These are phyloP conservation scores for Lizanozyma gosingica DNA, from an alignment of 1,139 yeast species.

Conservation along the genomic window DNA sequence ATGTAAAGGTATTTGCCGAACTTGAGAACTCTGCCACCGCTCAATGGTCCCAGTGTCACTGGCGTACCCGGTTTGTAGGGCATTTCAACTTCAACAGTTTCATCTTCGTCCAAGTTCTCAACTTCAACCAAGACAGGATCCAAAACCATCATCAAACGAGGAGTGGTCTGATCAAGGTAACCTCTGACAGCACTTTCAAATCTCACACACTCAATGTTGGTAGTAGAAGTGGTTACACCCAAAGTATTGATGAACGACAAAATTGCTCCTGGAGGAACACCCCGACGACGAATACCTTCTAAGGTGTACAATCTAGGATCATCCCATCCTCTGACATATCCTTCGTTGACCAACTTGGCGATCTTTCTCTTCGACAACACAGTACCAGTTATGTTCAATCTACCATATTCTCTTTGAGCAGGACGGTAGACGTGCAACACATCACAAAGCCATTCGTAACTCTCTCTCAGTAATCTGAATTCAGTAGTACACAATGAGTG, in stretches of 20 bases:
- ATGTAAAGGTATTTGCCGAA: conserved; percentile 74
- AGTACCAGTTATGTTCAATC: conserved; percentile 91
- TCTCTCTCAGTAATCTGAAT: conserved; percentile 83
- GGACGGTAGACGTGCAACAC: conserved; percentile 93
- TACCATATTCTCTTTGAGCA: conserved; percentile 97
- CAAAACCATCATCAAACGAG: conserved; percentile 88
- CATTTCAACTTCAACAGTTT: conserved; percentile 57
- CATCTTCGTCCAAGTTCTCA: conserved; percentile 75
- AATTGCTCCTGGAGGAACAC: conserved; percentile 99
- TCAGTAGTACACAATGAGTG: conserved; percentile 96
- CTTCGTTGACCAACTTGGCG: conserved; percentile 78
- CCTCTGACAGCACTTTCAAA: conserved; percentile 86
- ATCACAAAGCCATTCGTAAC: conserved; percentile 98
- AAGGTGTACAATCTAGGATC: conserved; percentile 95
- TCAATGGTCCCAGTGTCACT: conserved; percentile 23
- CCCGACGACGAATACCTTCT: conserved; percentile 93
- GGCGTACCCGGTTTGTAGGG: conserved; percentile 87
- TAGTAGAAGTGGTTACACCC: conserved; percentile 91
- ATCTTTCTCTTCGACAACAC: conserved; percentile 92
- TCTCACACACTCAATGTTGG: conserved; percentile 83
- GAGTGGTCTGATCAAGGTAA: conserved; percentile 84
- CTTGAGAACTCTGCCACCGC: conserved; percentile 66
- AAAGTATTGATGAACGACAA: conserved; percentile 86
- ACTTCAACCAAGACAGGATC: conserved; percentile 80
- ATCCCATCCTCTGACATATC: conserved; percentile 91